phyloP scores from a whole-genome alignment of 1,139 yeast genomes.

The Scheffersomyces lignicola region DNA sequence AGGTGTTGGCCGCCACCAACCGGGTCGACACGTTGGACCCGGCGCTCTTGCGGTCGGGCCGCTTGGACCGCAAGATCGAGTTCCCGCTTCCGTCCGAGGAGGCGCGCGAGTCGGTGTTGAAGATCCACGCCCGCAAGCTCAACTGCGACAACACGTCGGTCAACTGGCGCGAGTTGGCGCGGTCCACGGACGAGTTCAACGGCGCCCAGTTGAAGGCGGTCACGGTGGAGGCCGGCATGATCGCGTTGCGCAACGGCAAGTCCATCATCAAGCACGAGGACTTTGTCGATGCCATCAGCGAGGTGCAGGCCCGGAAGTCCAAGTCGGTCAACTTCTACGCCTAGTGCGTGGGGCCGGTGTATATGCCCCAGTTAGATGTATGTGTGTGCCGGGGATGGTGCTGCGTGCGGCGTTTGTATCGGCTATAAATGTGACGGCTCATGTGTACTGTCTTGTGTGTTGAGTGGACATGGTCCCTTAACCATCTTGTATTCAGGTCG shows the following conservation, averaged over 20 bases:
- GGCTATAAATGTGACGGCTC: too few species aligned
- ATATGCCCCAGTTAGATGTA: too few species aligned
- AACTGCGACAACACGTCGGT: conserved; percentile 83
- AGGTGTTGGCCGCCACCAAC: conserved; percentile 96
- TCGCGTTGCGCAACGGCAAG: conserved; percentile 95
- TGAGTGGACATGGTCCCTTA: too few species aligned
- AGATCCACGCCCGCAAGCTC: conserved; percentile 96
- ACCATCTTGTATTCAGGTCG: too few species aligned
- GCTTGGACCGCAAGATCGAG: conserved; percentile 96
- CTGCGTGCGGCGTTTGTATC: too few species aligned
- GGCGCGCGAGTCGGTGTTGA: conserved; percentile 93
- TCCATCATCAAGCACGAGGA: conserved; percentile 93
- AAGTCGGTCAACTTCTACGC: conserved; percentile 97
- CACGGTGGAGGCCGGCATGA: conserved; percentile 99
- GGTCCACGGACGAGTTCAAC: conserved; percentile 96
- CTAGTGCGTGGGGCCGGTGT: conserved; percentile 9
- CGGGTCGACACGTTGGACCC: conserved; percentile 98
- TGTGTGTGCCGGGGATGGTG: too few species aligned
- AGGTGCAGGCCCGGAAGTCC: conserved; percentile 95
- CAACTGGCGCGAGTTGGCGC: conserved; percentile 97
- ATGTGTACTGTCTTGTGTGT: too few species aligned
- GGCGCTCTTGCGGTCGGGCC: conserved; percentile 93
- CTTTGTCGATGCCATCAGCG: conserved; percentile 96
- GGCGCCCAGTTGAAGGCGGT: conserved; percentile 99
- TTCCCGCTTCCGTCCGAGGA: conserved; percentile 97